Percentiles rank a stretch among this genome's conserved stretches.
phyloP scores from a whole-genome alignment of 768 basidiomycete species.

The Leucocoprinus sp. region DNA sequence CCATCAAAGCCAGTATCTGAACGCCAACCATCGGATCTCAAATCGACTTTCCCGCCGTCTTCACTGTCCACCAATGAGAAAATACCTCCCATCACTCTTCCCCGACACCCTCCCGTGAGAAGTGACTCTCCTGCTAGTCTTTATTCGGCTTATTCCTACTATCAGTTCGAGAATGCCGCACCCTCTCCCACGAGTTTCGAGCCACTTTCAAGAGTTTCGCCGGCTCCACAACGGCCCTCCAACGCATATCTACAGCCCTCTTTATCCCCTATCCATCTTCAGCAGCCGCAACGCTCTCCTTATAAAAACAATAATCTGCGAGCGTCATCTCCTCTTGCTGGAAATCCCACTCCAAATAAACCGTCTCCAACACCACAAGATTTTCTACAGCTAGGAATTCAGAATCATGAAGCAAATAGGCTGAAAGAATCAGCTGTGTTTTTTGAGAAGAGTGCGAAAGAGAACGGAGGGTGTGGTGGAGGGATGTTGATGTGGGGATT shows the following conservation, averaged over 20 bases:
- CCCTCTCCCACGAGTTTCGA: slow-evolving; percentile 34
- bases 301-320: not conserved
- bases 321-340: not conserved
- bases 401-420: slow-evolving; percentile 67
- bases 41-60: not conserved
- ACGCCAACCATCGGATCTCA: too few relatives aligned
- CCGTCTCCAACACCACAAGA: slow-evolving; percentile 44
- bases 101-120: slow-evolving; percentile 5
- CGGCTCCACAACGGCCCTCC: slow-evolving; percentile 7
- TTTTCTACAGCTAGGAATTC: slow-evolving; percentile 69
- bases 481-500: slow-evolving; percentile 95
- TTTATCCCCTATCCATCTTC: slow-evolving; percentile 6
- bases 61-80: not conserved
- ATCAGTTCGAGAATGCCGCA: slow-evolving; percentile 40
- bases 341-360: slow-evolving; percentile 13
- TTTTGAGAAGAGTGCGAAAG: slow-evolving; percentile 71
- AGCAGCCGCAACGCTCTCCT: not conserved
- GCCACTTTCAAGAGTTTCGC: slow-evolving; percentile 14
- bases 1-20: not conserved
- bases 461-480: slow-evolving; percentile 72
- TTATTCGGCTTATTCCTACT: slow-evolving; percentile 64
- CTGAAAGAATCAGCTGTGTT: slow-evolving; percentile 59
- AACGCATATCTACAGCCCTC: slow-evolving; percentile 7
- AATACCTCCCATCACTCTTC: slow-evolving; percentile 1
- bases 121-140: slow-evolving; percentile 19